Conservation (phyloP, 1,284 basidiomycete genomes). For the Coriolopsis trogii region DNA sequence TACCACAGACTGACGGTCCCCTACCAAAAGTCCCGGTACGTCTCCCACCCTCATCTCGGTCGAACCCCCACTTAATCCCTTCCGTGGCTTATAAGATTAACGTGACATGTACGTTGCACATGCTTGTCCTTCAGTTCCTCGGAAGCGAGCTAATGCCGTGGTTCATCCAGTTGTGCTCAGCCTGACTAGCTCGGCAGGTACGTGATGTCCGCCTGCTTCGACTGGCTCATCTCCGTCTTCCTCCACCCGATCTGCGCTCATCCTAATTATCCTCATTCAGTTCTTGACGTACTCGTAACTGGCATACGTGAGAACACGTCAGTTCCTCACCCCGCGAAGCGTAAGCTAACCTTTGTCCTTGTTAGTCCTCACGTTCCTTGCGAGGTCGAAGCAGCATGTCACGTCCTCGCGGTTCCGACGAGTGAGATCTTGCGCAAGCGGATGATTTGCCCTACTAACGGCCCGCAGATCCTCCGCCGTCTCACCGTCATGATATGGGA, state of each 20-base stretch:
- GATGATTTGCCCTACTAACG: neutral
- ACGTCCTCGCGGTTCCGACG: constrained; percentile 31
- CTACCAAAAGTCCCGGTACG: constrained; percentile 28
- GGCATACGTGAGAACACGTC: constrained; percentile 23
- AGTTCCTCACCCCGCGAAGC: neutral
- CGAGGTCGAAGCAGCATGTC: constrained; percentile 31
- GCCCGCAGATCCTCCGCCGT: constrained; percentile 25
- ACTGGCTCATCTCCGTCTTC: too few relatives aligned
- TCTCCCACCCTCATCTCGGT: neutral
- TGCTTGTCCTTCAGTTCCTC: neutral
- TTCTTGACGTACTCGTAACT: constrained; percentile 32
- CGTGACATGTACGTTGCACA: constrained; percentile 8
- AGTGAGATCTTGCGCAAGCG: constrained; percentile 12
- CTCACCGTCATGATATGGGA: constrained; percentile 35
- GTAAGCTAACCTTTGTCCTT: neutral
- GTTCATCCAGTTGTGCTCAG: constrained; percentile 26
- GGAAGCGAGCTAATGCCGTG: neutral
- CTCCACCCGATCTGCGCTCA: neutral
- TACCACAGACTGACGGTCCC: constrained; percentile 17
- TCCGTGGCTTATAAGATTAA: constrained; percentile 5
- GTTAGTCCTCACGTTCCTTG: constrained; percentile 32
- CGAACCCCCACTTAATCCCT: neutral
- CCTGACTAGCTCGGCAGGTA: constrained; percentile 31
- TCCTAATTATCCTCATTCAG: constrained; percentile 11
- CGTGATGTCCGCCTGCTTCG: constrained; percentile 7